Evolutionary conservation across 805 yeast species (phyloP).

Genomic region (Candida sakaeoensis): DNA sequence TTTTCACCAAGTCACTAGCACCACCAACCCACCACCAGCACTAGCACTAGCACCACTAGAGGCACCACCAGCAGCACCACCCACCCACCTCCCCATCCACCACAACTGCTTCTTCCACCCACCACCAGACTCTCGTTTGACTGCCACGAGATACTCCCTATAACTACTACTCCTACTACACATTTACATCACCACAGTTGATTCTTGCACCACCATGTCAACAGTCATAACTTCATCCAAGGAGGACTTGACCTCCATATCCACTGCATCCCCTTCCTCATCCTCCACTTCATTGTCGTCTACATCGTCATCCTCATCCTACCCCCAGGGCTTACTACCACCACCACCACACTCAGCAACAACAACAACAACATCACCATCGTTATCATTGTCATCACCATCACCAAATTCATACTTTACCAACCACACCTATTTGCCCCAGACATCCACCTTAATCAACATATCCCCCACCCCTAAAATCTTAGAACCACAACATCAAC

Average conservation of each 20-base stretch:
- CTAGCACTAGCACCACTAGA: no score
- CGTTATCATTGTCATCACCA: constrained; percentile 4
- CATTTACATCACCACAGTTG: neutral
- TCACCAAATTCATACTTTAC: constrained; percentile 8
- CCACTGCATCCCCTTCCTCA: constrained; percentile 3
- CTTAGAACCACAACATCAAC: neutral
- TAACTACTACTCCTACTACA: no score
- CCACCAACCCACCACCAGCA: no score
- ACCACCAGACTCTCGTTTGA: no score
- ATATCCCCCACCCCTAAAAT: constrained; percentile 1
- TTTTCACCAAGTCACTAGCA: no score
- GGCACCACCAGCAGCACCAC: no score
- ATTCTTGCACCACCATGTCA: constrained; percentile 3
- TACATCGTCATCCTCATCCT: neutral
- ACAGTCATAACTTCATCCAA: constrained; percentile 6
- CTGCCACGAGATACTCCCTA: no score
- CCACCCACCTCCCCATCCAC: no score
- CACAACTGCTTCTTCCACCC: no score
- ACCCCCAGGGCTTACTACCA: neutral
- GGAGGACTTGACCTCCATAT: constrained; percentile 2
- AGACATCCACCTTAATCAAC: constrained; percentile 6
- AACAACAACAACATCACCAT: neutral
- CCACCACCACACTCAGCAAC: neutral
- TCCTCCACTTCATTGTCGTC: constrained; percentile 3
- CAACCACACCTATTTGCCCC: no score